Conservation (phyloP, 257 asterid genomes). For the Linaria vulgaris region DNA sequence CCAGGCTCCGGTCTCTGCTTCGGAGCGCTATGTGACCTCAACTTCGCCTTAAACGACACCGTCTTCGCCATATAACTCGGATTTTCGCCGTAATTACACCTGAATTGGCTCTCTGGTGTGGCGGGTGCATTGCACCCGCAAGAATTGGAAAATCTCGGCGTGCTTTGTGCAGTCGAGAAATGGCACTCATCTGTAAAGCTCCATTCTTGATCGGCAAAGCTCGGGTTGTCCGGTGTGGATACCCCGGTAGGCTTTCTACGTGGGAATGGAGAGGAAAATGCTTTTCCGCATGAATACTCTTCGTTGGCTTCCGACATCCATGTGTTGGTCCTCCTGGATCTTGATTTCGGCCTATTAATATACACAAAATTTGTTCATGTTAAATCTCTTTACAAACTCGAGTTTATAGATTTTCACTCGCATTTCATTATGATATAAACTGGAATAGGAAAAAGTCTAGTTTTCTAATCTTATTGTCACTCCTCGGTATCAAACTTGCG, state of each 20-base stretch:
- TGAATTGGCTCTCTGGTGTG: slow-evolving; percentile 11
- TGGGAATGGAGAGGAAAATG: slow-evolving; percentile 28
- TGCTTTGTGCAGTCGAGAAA: slow-evolving; percentile 58
- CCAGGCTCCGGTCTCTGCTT: slow-evolving; percentile 43
- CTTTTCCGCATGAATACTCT: slow-evolving; percentile 29
- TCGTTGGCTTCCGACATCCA: slow-evolving; percentile 40
- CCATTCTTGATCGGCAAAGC: slow-evolving; percentile 36
- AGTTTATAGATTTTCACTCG: too few relatives aligned
- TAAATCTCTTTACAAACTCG: too few relatives aligned
- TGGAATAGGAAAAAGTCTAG: too few relatives aligned
- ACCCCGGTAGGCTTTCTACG: slow-evolving; percentile 30
- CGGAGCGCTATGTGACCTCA: slow-evolving; percentile 55
- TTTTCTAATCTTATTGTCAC: too few relatives aligned
- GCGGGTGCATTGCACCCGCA: slow-evolving; percentile 13
- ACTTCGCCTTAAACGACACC: slow-evolving; percentile 47
- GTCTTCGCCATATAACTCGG: slow-evolving; percentile 59
- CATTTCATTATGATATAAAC: too few relatives aligned
- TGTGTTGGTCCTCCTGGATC: slow-evolving; percentile 51
- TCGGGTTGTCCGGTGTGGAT: slow-evolving; percentile 30
- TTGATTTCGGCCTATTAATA: slow-evolving; percentile 43
- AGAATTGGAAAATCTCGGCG: slow-evolving; percentile 41
- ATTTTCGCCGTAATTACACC: not conserved
- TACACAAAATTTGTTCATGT: too few relatives aligned
- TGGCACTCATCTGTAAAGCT: slow-evolving; percentile 35
- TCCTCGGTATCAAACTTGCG: too few relatives aligned